These are phyloP conservation scores for Penicillium taxi DNA, from an alignment of 495 filamentous ascomycete genomes.

Conservation along the genomic window DNA sequence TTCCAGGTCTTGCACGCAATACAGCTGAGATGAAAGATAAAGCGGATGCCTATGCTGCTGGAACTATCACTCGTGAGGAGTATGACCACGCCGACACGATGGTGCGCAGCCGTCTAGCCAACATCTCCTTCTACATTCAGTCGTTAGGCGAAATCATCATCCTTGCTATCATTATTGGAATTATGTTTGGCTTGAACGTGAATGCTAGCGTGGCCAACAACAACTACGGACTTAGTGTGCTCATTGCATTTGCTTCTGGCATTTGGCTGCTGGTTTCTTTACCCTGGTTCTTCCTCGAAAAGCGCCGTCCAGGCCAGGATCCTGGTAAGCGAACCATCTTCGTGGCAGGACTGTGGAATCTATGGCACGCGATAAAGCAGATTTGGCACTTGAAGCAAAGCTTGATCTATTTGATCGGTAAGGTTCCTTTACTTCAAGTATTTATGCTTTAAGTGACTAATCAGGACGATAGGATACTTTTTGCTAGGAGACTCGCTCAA, in stretches of 20 bases:
- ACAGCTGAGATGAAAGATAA: constrained; percentile 45
- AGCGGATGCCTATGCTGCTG: constrained; percentile 43
- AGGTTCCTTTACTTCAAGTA: no score
- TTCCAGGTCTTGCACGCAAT: constrained; percentile 54
- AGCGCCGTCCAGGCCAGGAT: constrained; percentile 51
- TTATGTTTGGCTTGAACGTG: constrained; percentile 53
- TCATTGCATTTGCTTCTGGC: constrained; percentile 56
- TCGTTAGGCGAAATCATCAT: constrained; percentile 53
- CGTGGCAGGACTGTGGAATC: constrained; percentile 51
- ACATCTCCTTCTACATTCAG: constrained; percentile 56
- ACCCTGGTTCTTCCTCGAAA: constrained; percentile 59
- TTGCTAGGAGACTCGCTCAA: constrained; percentile 57
- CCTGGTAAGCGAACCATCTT: constrained; percentile 39
- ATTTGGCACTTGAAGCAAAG: constrained; percentile 59
- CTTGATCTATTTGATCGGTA: constrained; percentile 53
- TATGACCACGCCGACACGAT: constrained; percentile 55
- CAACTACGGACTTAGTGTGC: constrained; percentile 56
- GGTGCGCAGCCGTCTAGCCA: constrained; percentile 53
- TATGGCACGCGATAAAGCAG: constrained; percentile 47
- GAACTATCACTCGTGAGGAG: constrained; percentile 47
- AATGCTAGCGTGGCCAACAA: constrained; percentile 51
- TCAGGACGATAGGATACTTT: constrained; percentile 44
- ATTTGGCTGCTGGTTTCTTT: constrained; percentile 53
- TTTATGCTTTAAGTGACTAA: no score
- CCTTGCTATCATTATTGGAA: constrained; percentile 53